Conservation (phyloP, 805 yeast genomes). For the Candida pini region DNA sequence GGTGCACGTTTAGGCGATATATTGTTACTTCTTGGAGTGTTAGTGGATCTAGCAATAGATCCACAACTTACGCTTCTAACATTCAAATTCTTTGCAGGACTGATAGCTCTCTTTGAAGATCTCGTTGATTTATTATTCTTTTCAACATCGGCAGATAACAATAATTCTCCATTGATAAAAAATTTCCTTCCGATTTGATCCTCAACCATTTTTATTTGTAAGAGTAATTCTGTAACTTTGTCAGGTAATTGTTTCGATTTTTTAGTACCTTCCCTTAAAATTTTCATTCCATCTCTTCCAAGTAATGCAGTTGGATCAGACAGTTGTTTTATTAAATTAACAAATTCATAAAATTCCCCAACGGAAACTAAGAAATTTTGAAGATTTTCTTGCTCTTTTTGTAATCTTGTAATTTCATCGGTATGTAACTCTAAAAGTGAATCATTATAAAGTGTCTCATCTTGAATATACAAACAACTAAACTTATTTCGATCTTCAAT, state of each 20-base stretch:
- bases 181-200: conserved; percentile 31
- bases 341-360: not conserved
- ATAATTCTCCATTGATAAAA: conserved; percentile 44
- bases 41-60: conserved; percentile 8
- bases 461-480: conserved; percentile 33
- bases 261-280: conserved; percentile 70
- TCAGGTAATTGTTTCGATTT: conserved; percentile 66
- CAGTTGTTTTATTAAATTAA: not conserved
- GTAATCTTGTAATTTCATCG: conserved; percentile 31
- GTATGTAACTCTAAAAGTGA: conserved; percentile 59
- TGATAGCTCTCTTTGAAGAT: conserved; percentile 5
- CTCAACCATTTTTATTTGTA: conserved; percentile 45
- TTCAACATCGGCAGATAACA: conserved; percentile 29
- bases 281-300: conserved; percentile 70
- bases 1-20: not conserved
- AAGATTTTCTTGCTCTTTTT: not conserved
- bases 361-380: not conserved
- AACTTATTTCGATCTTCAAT: conserved; percentile 45
- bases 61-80: no score
- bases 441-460: conserved; percentile 46
- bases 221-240: conserved; percentile 46
- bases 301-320: conserved; percentile 56
- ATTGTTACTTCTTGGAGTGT: conserved; percentile 14
- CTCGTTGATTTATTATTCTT: conserved; percentile 18
- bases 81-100: conserved; percentile 14